Conservation (phyloP, 257 asterid species). For the Paulownia fortunei region DNA sequence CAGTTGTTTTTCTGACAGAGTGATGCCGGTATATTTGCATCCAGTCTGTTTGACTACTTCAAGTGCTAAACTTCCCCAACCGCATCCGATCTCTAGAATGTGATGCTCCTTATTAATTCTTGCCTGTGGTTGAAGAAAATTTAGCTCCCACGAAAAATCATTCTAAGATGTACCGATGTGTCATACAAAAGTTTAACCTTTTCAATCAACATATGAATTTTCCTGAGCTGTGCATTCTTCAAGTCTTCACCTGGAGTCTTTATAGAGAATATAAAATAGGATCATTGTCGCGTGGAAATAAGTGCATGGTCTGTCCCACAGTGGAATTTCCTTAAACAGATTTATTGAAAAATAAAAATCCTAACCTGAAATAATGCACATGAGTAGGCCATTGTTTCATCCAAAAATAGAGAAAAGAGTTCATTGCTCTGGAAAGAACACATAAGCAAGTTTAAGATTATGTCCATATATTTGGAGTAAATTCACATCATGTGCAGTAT, state of each 20-base stretch:
- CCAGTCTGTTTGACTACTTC: no score
- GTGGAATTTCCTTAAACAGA: background rate
- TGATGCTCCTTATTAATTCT: conserved; percentile 60
- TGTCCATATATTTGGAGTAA: no score
- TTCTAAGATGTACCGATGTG: background rate
- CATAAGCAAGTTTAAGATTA: background rate
- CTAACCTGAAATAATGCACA: conserved; percentile 74
- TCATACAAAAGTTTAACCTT: conserved; percentile 47
- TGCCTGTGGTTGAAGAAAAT: conserved; percentile 46
- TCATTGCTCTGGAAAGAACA: conserved; percentile 66
- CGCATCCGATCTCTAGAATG: conserved; percentile 73
- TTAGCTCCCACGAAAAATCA: background rate
- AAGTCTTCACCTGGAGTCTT: conserved; percentile 68
- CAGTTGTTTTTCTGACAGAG: conserved; percentile 63
- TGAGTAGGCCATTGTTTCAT: conserved; percentile 82
- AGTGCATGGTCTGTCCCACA: background rate
- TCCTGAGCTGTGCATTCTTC: conserved; percentile 67
- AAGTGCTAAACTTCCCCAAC: conserved; percentile 76
- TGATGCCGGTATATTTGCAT: conserved; percentile 76
- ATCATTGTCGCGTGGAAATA: background rate
- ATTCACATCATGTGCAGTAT: no score
- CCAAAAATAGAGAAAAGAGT: conserved; percentile 61
- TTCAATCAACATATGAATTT: conserved; percentile 59
- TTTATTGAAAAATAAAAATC: background rate
- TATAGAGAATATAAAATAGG: no score